Conservation (phyloP, 1,284 basidiomycete species). For the Tylopilus sp. region DNA sequence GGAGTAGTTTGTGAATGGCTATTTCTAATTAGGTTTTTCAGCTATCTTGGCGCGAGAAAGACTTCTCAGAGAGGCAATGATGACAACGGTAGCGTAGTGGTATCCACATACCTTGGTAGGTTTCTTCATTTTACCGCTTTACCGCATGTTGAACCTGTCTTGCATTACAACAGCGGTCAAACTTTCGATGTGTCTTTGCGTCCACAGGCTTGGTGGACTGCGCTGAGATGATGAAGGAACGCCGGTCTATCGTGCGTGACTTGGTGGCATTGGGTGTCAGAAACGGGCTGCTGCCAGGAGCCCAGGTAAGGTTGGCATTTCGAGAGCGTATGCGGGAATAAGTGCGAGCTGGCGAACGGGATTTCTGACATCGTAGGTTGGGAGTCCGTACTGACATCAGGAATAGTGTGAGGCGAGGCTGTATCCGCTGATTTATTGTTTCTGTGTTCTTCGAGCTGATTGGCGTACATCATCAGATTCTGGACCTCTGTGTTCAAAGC, state of each 20-base stretch:
- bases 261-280: slow-evolving; percentile 11
- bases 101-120: slow-evolving; percentile 32
- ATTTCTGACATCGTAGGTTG: too few species aligned
- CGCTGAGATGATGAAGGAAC: slow-evolving; percentile 30
- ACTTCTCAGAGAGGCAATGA: slow-evolving; percentile 17
- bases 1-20: slow-evolving; percentile 12
- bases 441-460: background rate
- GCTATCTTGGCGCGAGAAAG: slow-evolving; percentile 38
- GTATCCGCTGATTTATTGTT: background rate
- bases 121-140: slow-evolving; percentile 17
- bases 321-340: background rate
- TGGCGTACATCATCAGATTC: background rate
- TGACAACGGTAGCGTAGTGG: slow-evolving; percentile 23
- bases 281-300: slow-evolving; percentile 15
- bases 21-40: slow-evolving; percentile 19
- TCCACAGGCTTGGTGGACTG: slow-evolving; percentile 24
- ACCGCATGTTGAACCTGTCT: slow-evolving; percentile 20
- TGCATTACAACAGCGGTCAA: slow-evolving; percentile 24
- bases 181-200: background rate
- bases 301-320: slow-evolving; percentile 15
- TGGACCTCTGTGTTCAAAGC: background rate
- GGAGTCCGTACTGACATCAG: too few species aligned
- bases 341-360: too few species aligned
- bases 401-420: background rate
- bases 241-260: slow-evolving; percentile 1